Evolutionary conservation across 129 eudicot genomes (phyloP).

Genomic region (Chrysanthemum seticuspe): DNA sequence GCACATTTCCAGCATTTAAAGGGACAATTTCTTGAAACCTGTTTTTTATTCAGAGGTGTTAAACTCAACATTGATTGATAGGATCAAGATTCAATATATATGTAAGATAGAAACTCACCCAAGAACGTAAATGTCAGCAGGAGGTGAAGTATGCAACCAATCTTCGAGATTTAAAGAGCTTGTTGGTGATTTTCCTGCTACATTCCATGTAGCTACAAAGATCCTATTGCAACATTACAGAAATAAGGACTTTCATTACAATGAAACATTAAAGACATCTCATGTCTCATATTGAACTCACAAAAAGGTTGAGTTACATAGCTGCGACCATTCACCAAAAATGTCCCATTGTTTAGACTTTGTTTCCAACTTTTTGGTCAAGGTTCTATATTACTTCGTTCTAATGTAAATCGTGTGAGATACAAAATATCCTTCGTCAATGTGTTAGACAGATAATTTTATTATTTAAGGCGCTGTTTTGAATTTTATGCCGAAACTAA

Average conservation of each 20-base stretch:
- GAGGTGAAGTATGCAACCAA: constrained; percentile 92
- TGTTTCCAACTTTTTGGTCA: no score
- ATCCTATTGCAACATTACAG: constrained; percentile 40
- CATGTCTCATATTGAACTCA: not conserved
- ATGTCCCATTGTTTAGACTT: no score
- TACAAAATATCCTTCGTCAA: no score
- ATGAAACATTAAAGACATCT: not conserved
- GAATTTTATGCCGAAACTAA: no score
- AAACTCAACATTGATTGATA: not conserved
- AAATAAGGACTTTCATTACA: not conserved
- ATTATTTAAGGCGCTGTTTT: no score
- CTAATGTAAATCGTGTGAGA: no score
- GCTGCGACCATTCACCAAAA: no score
- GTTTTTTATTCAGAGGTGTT: not conserved
- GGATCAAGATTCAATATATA: constrained; percentile 8
- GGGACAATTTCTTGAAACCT: constrained; percentile 99
- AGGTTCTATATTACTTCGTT: no score
- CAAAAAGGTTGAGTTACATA: no score
- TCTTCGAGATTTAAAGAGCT: constrained; percentile 77
- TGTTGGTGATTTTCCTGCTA: constrained; percentile 92
- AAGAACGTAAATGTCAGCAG: constrained; percentile 92
- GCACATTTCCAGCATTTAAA: constrained; percentile 90
- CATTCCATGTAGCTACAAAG: constrained; percentile 98
- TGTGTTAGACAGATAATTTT: no score
- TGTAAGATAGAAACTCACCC: constrained; percentile 49